Conservation (phyloP, 768 basidiomycete genomes). For the Russula brevipes region DNA sequence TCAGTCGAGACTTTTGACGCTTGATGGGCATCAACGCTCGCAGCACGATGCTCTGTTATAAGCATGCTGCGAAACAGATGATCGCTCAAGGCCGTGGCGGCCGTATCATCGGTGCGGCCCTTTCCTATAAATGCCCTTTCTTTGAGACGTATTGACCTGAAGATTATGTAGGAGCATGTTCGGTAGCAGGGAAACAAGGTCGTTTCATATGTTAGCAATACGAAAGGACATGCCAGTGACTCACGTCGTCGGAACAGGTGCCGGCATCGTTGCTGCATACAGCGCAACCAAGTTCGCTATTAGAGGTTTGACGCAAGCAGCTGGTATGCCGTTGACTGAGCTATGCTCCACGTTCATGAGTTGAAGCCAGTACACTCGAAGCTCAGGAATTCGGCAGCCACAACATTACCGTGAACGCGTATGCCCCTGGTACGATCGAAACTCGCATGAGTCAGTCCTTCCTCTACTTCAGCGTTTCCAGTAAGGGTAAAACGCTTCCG, state of each 20-base stretch:
- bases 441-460: conserved; percentile 25
- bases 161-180: conserved; percentile 9
- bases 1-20: conserved; percentile 9
- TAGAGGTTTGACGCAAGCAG: conserved; percentile 26
- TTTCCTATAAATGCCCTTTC: background rate
- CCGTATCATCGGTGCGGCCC: conserved; percentile 11
- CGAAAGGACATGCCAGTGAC: background rate
- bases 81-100: conserved; percentile 23
- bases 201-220: background rate
- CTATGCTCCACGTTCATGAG: too few relatives aligned
- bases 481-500: background rate
- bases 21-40: conserved; percentile 12
- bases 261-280: conserved; percentile 3
- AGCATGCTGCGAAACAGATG: conserved; percentile 28
- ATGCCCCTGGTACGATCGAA: conserved; percentile 25
- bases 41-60: conserved; percentile 27
- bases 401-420: conserved; percentile 28
- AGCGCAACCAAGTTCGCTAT: conserved; percentile 27
- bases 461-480: background rate
- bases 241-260: background rate
- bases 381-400: conserved; percentile 24
- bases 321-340: conserved; percentile 8
- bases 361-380: background rate
- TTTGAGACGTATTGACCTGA: background rate
- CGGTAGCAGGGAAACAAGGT: conserved; percentile 20